phyloP scores from a whole-genome alignment of 2,329 filamentous ascomycete genomes.

The Aureobasidium subglaciale region DNA sequence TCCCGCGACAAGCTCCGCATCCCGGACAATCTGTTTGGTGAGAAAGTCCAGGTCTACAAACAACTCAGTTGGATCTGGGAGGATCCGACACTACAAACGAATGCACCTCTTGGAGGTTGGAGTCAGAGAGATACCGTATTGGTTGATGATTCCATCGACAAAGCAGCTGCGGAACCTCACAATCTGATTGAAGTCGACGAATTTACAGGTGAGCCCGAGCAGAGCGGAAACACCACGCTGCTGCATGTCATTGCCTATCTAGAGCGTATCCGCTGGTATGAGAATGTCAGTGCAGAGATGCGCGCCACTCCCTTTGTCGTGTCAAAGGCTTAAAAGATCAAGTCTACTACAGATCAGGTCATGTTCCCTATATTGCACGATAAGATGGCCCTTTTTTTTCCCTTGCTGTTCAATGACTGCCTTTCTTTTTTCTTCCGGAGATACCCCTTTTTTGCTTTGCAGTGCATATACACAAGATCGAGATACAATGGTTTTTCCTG shows the following conservation, averaged over 20 bases:
- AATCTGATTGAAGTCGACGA: constrained; percentile 79
- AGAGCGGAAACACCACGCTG: not conserved
- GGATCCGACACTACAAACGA: constrained; percentile 33
- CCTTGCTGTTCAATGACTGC: not conserved
- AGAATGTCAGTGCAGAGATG: constrained; percentile 1
- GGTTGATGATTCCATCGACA: constrained; percentile 76
- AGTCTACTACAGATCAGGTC: not conserved
- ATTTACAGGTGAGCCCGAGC: constrained; percentile 41
- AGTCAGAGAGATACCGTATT: constrained; percentile 81
- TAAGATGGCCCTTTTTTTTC: not conserved
- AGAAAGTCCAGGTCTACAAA: constrained; percentile 84
- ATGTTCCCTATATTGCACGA: not conserved
- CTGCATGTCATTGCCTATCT: constrained; percentile 4
- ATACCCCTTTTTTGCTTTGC: too few relatives aligned
- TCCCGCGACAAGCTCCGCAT: constrained; percentile 70
- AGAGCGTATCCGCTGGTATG: constrained; percentile 2
- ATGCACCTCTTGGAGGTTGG: constrained; percentile 47
- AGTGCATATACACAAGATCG: too few relatives aligned
- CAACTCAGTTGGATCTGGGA: constrained; percentile 68
- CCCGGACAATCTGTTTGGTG: constrained; percentile 53
- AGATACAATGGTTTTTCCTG: too few relatives aligned
- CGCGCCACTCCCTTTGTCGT: not conserved
- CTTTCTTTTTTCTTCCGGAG: not conserved
- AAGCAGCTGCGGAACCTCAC: constrained; percentile 73
- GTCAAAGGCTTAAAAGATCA: not conserved